phyloP scores from a whole-genome alignment of 345 rosid species.

The Diplotaxis tenuifolia region DNA sequence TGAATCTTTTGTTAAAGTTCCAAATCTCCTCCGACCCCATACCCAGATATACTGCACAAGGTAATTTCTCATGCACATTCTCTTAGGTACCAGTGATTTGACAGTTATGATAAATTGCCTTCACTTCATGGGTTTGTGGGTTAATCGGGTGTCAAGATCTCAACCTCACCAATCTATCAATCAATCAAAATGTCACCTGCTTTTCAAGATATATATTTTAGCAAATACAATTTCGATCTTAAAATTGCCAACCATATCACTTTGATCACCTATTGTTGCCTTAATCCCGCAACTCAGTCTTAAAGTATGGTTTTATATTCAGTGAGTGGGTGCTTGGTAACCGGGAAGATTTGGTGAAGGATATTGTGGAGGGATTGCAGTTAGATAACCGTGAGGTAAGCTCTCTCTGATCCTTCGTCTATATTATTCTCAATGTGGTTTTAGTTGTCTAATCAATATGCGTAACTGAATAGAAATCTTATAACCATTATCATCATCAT shows the following conservation, averaged over 20 bases:
- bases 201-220: no score
- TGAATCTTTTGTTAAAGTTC: constrained; percentile 94
- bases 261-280: not conserved
- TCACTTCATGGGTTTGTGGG: not conserved
- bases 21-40: constrained; percentile 84
- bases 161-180: not conserved
- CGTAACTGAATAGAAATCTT: not conserved
- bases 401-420: constrained; percentile 3
- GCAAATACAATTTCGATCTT: not conserved
- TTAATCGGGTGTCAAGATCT: not conserved
- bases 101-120: not conserved
- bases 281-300: constrained; percentile 4
- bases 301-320: constrained; percentile 16
- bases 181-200: not conserved
- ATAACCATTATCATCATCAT: not conserved
- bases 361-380: constrained; percentile 67
- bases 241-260: not conserved
- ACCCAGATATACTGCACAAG: constrained; percentile 94
- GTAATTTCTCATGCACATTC: constrained; percentile 41
- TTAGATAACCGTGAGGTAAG: constrained; percentile 82
- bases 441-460: not conserved
- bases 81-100: constrained; percentile 1
- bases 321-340: constrained; percentile 99
- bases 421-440: not conserved
- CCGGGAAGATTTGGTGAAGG: constrained; percentile 92